Evolutionary conservation across 257 asterid genomes (phyloP), one percentile per base, ranked within the genome.

Genomic region (Plantago ovata): DNA sequence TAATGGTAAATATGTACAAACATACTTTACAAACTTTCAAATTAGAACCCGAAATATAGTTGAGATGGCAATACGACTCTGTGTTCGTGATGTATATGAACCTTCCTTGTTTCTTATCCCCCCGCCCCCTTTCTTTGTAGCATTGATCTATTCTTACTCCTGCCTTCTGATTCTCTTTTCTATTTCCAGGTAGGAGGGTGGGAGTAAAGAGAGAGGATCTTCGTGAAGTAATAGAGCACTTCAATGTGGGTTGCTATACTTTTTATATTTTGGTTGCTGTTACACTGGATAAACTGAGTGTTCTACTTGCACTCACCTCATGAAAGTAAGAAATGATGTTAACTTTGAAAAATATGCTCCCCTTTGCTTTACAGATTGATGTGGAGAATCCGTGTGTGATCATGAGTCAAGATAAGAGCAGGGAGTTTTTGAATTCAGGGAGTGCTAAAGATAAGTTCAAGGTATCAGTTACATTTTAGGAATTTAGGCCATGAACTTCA

Each of bases 371-470:
- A 73, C 82, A 87, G 98, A 92, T 92, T 73, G 98, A 92, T 74
- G 98, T 92, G 38, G 98, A 88, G 72, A 92, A 92, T 76, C 98
- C 98, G 24, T 92, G 98, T 60, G 95, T 89, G 51, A 74, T 92
- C 67, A 88, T 88, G 98, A 88, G 84, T 74, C 98, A 88, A 67
- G 98, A 92, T 75, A 92, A 84, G 78, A 92, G 98, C 81, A 71
- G 96, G 64, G 98, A 92, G 78, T 92, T 92, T 72, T 77, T 92
- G 59, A 95, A 92, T 75, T 88, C 95, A 23, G 97, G 97, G 57
- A 84, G 67, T 72, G 88, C 72, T 56, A 89, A 81, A 71, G 96
- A 88, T 75, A 88, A 86, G 83, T 88, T 92, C 82, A 92, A 80
- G 95, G 98, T 91, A 68, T 58, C 38, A 23, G 16, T n/a, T n/a